phyloP scores from a whole-genome alignment of 2,329 filamentous ascomycete species.

The Penicillium digitatum region DNA sequence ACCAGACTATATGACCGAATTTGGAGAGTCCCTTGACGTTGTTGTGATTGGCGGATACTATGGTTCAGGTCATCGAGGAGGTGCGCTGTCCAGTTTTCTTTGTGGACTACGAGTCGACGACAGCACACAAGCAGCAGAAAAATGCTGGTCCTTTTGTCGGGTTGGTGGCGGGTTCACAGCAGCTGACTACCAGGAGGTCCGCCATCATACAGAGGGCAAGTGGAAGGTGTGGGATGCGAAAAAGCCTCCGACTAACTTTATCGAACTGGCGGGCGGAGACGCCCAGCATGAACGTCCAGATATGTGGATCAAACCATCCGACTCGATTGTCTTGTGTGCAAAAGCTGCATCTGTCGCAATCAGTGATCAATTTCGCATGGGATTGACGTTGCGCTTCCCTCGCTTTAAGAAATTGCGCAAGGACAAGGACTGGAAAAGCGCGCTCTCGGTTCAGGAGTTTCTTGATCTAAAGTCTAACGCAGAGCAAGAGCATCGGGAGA shows the following conservation, averaged over 20 bases:
- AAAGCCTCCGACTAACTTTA: constrained; percentile 69
- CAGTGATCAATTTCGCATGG: constrained; percentile 73
- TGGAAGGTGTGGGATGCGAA: constrained; percentile 81
- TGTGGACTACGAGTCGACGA: constrained; percentile 77
- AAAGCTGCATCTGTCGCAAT: constrained; percentile 76
- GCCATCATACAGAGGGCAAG: constrained; percentile 81
- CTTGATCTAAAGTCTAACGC: constrained; percentile 63
- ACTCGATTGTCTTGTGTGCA: constrained; percentile 81
- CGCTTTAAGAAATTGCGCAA: constrained; percentile 75
- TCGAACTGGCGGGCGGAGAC: constrained; percentile 77
- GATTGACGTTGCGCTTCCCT: constrained; percentile 81
- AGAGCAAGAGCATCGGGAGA: constrained; percentile 67
- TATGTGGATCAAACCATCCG: constrained; percentile 84
- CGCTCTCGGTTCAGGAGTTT: constrained; percentile 75
- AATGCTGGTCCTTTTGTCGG: constrained; percentile 93
- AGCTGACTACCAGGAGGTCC: constrained; percentile 78
- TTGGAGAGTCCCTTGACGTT: constrained; percentile 88
- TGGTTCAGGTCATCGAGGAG: constrained; percentile 79
- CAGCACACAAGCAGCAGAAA: constrained; percentile 55
- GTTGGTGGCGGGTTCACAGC: constrained; percentile 90
- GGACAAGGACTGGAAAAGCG: constrained; percentile 81
- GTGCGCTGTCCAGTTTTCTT: constrained; percentile 78
- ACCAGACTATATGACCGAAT: constrained; percentile 96
- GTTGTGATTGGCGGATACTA: constrained; percentile 90
- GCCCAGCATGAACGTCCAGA: constrained; percentile 76